Conservation (phyloP, 2,329 filamentous ascomycete genomes). For the Chaetomium strumarium region DNA sequence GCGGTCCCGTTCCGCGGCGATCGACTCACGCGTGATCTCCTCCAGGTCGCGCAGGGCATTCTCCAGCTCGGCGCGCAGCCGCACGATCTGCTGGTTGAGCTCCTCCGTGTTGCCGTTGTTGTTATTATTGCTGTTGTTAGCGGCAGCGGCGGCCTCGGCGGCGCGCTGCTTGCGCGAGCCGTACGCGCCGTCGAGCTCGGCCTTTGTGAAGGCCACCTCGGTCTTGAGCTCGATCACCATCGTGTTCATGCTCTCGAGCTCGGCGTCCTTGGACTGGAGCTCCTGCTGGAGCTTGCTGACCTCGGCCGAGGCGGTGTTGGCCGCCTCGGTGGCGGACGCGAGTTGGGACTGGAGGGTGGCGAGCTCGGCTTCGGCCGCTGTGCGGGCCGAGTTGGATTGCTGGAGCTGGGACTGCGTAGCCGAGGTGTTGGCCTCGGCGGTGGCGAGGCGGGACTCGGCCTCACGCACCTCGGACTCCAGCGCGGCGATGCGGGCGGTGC, state of each 20-base stretch:
- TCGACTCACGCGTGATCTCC: constrained; percentile 47
- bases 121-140: constrained; percentile 26
- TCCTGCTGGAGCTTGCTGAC: constrained; percentile 38
- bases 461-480: constrained; percentile 40
- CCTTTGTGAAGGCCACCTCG: constrained; percentile 54
- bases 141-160: constrained; percentile 46
- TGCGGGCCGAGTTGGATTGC: constrained; percentile 12
- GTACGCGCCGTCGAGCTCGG: constrained; percentile 57
- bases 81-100: constrained; percentile 43
- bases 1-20: constrained; percentile 46
- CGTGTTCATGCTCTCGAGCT: constrained; percentile 46
- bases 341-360: constrained; percentile 34
- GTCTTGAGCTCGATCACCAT: constrained; percentile 55
- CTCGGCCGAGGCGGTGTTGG: constrained; percentile 26
- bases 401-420: constrained; percentile 31
- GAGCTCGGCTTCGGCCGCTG: constrained; percentile 22
- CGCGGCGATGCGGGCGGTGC: constrained; percentile 38
- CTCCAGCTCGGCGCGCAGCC: constrained; percentile 46
- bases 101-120: constrained; percentile 24
- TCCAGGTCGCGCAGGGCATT: constrained; percentile 48
- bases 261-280: constrained; percentile 44
- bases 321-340: constrained; percentile 13
- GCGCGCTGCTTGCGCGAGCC: constrained; percentile 54
- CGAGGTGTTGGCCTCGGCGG: constrained; percentile 35
- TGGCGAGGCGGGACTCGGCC: constrained; percentile 33